Evolutionary conservation across 2,329 filamentous ascomycete genomes (phyloP).

Genomic region (Neurospora crassa): DNA sequence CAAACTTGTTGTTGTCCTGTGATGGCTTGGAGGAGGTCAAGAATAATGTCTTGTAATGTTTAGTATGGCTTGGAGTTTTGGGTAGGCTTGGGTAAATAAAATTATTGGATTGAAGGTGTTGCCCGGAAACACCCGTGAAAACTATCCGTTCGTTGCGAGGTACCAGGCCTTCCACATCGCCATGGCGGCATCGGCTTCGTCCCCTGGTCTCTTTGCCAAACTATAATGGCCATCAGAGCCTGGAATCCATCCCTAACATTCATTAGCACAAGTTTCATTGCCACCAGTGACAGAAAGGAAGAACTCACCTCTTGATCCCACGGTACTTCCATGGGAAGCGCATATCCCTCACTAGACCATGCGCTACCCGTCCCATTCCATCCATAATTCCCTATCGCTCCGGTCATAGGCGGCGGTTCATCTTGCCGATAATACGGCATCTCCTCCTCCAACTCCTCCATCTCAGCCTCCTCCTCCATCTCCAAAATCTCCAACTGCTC

Average conservation of each 20-base stretch:
- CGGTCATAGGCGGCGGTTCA: constrained; percentile 10
- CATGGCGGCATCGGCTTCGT: background rate
- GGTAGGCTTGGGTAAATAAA: background rate
- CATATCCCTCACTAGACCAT: constrained; percentile 2
- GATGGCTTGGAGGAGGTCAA: background rate
- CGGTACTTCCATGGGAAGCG: constrained; percentile 1
- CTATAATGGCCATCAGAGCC: background rate
- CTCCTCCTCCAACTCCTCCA: constrained; percentile 7
- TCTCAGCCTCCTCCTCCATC: background rate
- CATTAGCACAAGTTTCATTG: background rate
- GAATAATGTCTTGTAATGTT: background rate
- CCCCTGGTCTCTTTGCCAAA: background rate
- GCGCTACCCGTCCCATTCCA: background rate
- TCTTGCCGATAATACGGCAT: constrained; percentile 10
- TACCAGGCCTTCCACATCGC: background rate
- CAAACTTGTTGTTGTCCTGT: background rate
- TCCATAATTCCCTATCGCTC: background rate
- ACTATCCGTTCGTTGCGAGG: background rate
- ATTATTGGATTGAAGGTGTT: background rate
- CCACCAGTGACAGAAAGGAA: background rate
- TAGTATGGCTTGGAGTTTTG: background rate
- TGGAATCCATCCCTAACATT: background rate
- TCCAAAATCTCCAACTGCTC: constrained; percentile 13
- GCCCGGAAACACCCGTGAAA: background rate
- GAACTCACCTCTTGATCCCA: constrained; percentile 5